These are phyloP conservation scores for Dendrothele bispora DNA, from an alignment of 768 basidiomycete species.

Conservation along the genomic window DNA sequence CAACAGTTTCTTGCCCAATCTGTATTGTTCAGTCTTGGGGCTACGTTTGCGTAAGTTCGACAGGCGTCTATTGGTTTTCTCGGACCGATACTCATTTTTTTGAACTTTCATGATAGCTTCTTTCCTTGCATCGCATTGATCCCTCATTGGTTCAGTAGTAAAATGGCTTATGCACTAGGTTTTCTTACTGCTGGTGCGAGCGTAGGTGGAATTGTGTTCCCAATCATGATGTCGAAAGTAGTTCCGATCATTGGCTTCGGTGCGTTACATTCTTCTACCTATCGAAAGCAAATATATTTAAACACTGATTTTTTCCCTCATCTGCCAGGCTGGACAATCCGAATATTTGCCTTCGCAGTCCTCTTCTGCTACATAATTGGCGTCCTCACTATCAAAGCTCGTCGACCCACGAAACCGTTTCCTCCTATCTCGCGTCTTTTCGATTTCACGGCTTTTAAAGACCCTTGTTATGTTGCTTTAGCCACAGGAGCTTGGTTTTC, in stretches of 20 bases:
- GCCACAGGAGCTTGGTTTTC: slow-evolving; percentile 21
- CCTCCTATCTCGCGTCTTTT: slow-evolving; percentile 16
- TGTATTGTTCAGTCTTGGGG: slow-evolving; percentile 16
- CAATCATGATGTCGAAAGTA: slow-evolving; percentile 20
- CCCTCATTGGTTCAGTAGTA: slow-evolving; percentile 32
- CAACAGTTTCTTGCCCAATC: slow-evolving; percentile 21
- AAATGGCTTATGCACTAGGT: slow-evolving; percentile 32
- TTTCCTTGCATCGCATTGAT: slow-evolving; percentile 32
- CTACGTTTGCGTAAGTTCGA: slow-evolving; percentile 12
- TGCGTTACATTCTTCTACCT: background rate
- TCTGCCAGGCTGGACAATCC: slow-evolving; percentile 26
- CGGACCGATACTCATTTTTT: background rate
- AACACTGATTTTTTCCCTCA: background rate
- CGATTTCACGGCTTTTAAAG: slow-evolving; percentile 21
- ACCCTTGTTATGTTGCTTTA: slow-evolving; percentile 17
- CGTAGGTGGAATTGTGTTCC: slow-evolving; percentile 32
- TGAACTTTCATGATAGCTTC: too few relatives aligned
- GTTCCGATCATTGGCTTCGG: slow-evolving; percentile 21
- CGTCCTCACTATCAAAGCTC: slow-evolving; percentile 20
- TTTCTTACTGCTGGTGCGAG: slow-evolving; percentile 30
- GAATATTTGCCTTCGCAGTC: slow-evolving; percentile 22
- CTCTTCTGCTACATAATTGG: slow-evolving; percentile 19
- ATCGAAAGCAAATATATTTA: too few relatives aligned
- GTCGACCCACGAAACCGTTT: slow-evolving; percentile 22
- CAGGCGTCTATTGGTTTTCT: background rate